Base-by-base conservation (phyloP, 768 basidiomycete genomes). In the Boletus reticulatus region DNA sequence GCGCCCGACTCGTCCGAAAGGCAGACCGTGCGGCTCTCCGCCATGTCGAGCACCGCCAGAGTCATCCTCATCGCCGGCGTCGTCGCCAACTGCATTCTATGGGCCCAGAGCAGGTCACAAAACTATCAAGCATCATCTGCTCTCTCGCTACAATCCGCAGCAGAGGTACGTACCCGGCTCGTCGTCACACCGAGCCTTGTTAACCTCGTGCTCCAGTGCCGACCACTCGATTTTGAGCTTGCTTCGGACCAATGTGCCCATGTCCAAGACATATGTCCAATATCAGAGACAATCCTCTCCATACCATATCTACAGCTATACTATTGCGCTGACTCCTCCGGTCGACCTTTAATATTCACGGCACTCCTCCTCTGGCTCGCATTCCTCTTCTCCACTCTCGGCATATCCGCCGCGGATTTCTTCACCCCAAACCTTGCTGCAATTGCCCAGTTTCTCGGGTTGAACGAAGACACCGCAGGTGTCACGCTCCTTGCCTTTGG, bases 401-500 rank as follows among this genome's bases (percentile, higher is more conserved):
- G 94, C 5, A 97, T 97, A 69, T 88, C 87, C 60, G 94, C 95
- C 6, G 90, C 94, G 17, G 96, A 98, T 73, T 98, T 98, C 75
- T 98, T 98, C 79, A 94, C 91, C 49, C 95, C 95, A 1, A 98
- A 99, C 70, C 81, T 99, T 17, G 89, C 90, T 0, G 92, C 95
- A 1, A 88, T 98, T 32, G 85, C 96, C 0, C 82, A 87, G 48
- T 75, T 91, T 4, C 82, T 99, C 5, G 90, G 94, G 0, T 73
- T 99, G 39, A 90, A 91, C 63, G 94, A 99, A 68, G 91, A 92
- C 52, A 86, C 98, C 16, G 94, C 97, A 0, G 97, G 97, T 0
- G 95, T 98, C 22, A 99, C 97, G 0, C 91, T 99, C 62, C 80
- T 99, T 29, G 97, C 97, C 0, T 95, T 98, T 67, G 96, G 96